Conservation (phyloP, 2,329 filamentous ascomycete genomes). For the Fusarium transvaalense region DNA sequence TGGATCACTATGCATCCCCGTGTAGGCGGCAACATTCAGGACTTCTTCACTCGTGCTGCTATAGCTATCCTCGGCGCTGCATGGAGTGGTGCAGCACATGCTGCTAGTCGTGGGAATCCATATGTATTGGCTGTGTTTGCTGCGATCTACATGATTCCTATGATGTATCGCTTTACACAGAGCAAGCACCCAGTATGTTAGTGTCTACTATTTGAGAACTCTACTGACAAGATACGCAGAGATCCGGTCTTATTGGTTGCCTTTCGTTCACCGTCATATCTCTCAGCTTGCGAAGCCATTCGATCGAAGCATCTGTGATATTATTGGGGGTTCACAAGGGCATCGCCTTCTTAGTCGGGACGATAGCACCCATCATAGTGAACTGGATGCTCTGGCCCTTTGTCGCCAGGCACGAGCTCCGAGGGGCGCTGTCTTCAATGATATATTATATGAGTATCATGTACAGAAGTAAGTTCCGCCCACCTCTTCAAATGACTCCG, state of each 20-base stretch:
- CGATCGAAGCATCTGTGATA: slow-evolving; percentile 52
- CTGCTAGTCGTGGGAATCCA: slow-evolving; percentile 64
- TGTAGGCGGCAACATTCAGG: slow-evolving; percentile 69
- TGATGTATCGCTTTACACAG: slow-evolving; percentile 68
- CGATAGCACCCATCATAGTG: slow-evolving; percentile 65
- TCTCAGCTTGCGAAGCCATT: slow-evolving; percentile 55
- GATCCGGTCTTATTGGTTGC: slow-evolving; percentile 70
- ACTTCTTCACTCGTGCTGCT: slow-evolving; percentile 64
- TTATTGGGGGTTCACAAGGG: slow-evolving; percentile 62
- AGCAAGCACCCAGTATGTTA: slow-evolving; percentile 63
- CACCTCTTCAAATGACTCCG: not conserved
- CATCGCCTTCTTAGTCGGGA: slow-evolving; percentile 65
- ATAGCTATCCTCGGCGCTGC: slow-evolving; percentile 64
- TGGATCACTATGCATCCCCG: slow-evolving; percentile 66
- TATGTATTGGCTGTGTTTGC: slow-evolving; percentile 68
- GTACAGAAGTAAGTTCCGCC: slow-evolving; percentile 60
- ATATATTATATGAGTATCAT: slow-evolving; percentile 69
- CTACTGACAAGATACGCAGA: slow-evolving; percentile 48
- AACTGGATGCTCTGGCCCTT: slow-evolving; percentile 74
- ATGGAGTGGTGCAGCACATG: slow-evolving; percentile 67
- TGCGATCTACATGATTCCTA: slow-evolving; percentile 69
- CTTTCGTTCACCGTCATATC: slow-evolving; percentile 69
- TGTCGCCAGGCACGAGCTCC: slow-evolving; percentile 69
- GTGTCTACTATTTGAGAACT: not conserved
- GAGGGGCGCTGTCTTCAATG: slow-evolving; percentile 67